Conservation (phyloP, 2,329 filamentous ascomycete species). For the Botrytis deweyae region DNA sequence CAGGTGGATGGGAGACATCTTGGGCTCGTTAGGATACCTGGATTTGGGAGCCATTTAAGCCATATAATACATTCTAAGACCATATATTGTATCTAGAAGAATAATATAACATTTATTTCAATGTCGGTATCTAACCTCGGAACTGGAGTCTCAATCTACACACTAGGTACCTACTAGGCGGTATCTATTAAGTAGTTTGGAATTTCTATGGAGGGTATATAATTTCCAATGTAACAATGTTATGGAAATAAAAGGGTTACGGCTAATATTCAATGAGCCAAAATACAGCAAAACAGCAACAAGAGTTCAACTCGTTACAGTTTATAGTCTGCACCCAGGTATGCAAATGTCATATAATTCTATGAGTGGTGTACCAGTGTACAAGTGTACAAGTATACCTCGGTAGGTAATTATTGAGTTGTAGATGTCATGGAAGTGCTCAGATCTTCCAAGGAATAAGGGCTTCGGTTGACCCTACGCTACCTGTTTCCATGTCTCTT, state of each 20-base stretch:
- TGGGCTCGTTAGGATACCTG: not conserved
- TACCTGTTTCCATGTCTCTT: not conserved
- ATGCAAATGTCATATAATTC: not conserved
- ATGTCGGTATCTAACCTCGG: accelerated
- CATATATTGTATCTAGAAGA: not conserved
- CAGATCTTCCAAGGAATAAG: not conserved
- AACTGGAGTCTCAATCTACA: not conserved
- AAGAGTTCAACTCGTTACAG: not conserved
- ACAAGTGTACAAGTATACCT: not conserved
- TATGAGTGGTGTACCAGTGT: not conserved
- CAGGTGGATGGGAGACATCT: not conserved
- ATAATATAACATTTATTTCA: not conserved
- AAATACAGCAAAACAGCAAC: not conserved
- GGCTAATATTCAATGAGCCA: not conserved
- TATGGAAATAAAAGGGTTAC: not conserved
- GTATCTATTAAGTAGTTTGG: not conserved
- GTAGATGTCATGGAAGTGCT: not conserved
- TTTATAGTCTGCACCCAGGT: not conserved
- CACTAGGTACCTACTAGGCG: not conserved
- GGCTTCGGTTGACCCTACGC: not conserved
- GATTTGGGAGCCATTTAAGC: not conserved
- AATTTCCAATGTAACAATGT: not conserved
- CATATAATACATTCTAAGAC: not conserved
- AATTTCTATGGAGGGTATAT: not conserved
- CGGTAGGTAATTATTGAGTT: not conserved